Base-by-base conservation (phyloP, 331 rosid species). In the Malus hybrid region DNA sequence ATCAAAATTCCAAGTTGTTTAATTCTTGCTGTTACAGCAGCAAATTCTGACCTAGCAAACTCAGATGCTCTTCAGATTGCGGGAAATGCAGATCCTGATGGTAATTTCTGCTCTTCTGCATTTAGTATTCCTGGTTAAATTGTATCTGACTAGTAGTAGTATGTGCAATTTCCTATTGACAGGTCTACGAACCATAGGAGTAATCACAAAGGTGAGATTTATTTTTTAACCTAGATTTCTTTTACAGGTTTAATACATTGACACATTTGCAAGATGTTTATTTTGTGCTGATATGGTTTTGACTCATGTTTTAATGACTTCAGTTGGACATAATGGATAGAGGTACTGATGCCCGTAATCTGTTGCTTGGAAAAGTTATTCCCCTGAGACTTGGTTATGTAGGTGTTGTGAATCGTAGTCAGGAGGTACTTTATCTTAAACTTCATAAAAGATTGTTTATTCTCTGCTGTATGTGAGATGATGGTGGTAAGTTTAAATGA, bases 61-160 rank as follows among this genome's bases (percentile, higher is more conserved):
- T 95, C 99, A 14, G 99, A 95, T 83, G 99, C 99, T 60, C 99
- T 92, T 85, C 99, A 95, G 87, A 85, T 92, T 89, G 99, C 99
- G 2, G 93, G 93, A 79, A 88, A 81, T 84, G 99, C 97, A 73
- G 99, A 95, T 88, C 97, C 99, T 32, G 99, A 95, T 89, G 99
- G 99, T 90, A 70, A 9, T 22, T 58, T 58, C 15, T 58, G 57
- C 57, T 52, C 53, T 61, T 77, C 61, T 63, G 60, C 44, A 62
- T 32, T 79, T 30, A 18, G 66, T 30, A 19, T 81, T 71, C 62
- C 22, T 68, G 72, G 53, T 61, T 39, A 19, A 46, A 28, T 18
- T 77, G 13, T 30, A 22, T 29, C 46, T 80, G 30, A 36, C 72
- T 79, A 16, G 24, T 3, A 9, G 48, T 42, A 10, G 46, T 63